phyloP scores from a whole-genome alignment of 1,284 basidiomycete genomes.

The Ganoderma multipileum region DNA sequence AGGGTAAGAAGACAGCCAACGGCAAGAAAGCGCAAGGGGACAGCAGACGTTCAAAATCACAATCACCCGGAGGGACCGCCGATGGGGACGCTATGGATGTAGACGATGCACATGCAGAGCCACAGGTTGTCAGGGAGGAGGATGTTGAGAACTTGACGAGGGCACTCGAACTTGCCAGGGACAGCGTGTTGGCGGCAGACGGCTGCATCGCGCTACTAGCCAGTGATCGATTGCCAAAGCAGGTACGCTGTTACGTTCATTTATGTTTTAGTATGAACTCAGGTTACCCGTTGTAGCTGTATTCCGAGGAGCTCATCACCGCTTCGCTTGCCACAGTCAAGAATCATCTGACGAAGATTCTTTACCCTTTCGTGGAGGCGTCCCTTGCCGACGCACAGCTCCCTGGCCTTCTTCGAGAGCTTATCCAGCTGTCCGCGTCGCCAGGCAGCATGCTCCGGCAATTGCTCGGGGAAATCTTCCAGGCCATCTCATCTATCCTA shows the following conservation, averaged over 20 bases:
- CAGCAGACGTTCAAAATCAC: slow-evolving; percentile 38
- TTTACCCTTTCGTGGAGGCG: slow-evolving; percentile 91
- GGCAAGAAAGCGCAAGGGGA: slow-evolving; percentile 46
- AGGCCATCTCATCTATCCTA: slow-evolving; percentile 67
- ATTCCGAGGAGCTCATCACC: slow-evolving; percentile 91
- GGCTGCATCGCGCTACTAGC: slow-evolving; percentile 81
- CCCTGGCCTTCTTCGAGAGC: slow-evolving; percentile 52
- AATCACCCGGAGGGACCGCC: slow-evolving; percentile 35
- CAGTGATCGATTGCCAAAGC: slow-evolving; percentile 82
- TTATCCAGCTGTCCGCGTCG: slow-evolving; percentile 53
- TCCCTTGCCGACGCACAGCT: slow-evolving; percentile 47
- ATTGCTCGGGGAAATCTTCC: slow-evolving; percentile 72
- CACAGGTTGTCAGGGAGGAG: slow-evolving; percentile 48
- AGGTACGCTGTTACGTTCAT: slow-evolving; percentile 55
- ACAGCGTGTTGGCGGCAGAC: slow-evolving; percentile 82
- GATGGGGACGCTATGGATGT: slow-evolving; percentile 40
- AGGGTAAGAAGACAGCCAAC: slow-evolving; percentile 48
- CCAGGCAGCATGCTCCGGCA: slow-evolving; percentile 50
- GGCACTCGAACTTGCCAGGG: slow-evolving; percentile 63
- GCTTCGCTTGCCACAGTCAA: slow-evolving; percentile 81
- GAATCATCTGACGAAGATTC: slow-evolving; percentile 77
- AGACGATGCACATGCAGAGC: slow-evolving; percentile 30
- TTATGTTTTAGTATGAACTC: background rate
- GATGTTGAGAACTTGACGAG: slow-evolving; percentile 59
- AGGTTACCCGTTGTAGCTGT: slow-evolving; percentile 58